Base-by-base conservation (phyloP, 192 early-diverging fungal genomes). In the Linnemannia exigua region DNA sequence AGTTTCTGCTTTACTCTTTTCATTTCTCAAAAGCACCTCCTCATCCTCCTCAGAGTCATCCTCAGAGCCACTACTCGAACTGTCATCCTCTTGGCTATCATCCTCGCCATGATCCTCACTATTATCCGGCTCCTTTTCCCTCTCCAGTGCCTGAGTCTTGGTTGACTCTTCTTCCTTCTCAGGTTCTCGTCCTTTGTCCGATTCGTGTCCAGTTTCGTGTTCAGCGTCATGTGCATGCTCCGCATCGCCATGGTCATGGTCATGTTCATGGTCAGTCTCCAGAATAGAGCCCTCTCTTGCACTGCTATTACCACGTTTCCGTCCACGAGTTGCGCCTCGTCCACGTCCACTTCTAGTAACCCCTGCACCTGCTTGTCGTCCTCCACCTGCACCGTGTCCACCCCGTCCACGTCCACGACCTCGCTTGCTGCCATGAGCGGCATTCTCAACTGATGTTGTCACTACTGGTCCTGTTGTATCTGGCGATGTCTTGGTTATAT, bases 381-480 rank as follows among this genome's bases (percentile, higher is more conserved):
- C 68, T 70, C 67, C 41, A 14, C n/a, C n/a, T n/a, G 41, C 9
- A 3, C 51, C 68, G 12, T 36, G 71, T 44, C 22, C 61, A 63
- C 25, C 44, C 35, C 80, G 74, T 61, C 67, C 50, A n/a, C 66
- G 79, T 20, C 79, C 79, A 41, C 79, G 66, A 70, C 61, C 46
- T 37, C 72, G 79, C 14, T 51, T 66, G 38, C 20, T 16, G 74
- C 67, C 66, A 35, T 22, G 33, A 35, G 71, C n/a, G 1, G 68
- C 3, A 25, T 9, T 44, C 41, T 63, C 58, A 11, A 63, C 28
- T 63, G 58, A 11, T 44, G 33, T 44, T 16, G 31, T 17, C 25
- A 25, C 25, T 12, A 71, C 9, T 22, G 28, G 22, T 36, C 52
- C 9, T 50, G 61, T 52, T 25, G 44, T 47, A 2, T 33, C 44